Evolutionary conservation across 2,329 filamentous ascomycete genomes (phyloP), one percentile per base, ranked within the genome.

Genomic region (Penicillium sclerotiorum): DNA sequence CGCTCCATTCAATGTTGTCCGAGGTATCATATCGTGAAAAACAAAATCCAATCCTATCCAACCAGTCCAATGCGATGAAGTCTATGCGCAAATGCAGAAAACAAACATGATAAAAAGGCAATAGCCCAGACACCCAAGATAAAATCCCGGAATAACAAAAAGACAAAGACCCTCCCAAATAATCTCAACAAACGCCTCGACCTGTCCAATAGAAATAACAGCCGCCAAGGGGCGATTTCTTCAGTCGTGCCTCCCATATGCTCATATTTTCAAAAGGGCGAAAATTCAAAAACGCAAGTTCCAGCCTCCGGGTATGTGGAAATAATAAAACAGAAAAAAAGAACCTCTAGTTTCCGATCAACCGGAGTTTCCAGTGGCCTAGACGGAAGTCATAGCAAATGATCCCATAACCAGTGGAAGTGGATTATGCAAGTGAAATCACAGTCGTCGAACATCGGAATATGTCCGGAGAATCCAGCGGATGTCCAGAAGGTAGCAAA

Each of bases 281-380:
- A 35, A 45, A 47, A 37, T n/a, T n/a, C n/a, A 23, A 50, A 46
- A 47, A 45, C 45, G 25, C 28, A 30, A 41, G 18, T 20, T 35
- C 53, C 12, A 33, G 18, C 33, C 47, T 50, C 43, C 54, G 30
- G 41, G 37, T 52, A 57, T 54, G 50, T 56, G 41, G 32, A 54
- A 57, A 56, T 60, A 61, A 60, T 60, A 60, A 59, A 55, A 61
- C 55, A 61, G 28, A 50, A 50, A 45, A 57, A 62, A 23, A 33
- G 13, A n/a, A n/a, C n/a, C n/a, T 40, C 48, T 43, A 50, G 43
- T 21, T n/a, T n/a, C 30, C 23, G 27, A 38, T 46, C 48, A 20
- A 35, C 28, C 40, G 17, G 15, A 15, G 27, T 15, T 11, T 21
- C 17, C 17, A 48, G 17, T 49, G 46, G 46, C 46, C 39, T 20